These are phyloP conservation scores for Fusarium sp. DNA, from an alignment of 2,329 filamentous ascomycete genomes.

Conservation along the genomic window DNA sequence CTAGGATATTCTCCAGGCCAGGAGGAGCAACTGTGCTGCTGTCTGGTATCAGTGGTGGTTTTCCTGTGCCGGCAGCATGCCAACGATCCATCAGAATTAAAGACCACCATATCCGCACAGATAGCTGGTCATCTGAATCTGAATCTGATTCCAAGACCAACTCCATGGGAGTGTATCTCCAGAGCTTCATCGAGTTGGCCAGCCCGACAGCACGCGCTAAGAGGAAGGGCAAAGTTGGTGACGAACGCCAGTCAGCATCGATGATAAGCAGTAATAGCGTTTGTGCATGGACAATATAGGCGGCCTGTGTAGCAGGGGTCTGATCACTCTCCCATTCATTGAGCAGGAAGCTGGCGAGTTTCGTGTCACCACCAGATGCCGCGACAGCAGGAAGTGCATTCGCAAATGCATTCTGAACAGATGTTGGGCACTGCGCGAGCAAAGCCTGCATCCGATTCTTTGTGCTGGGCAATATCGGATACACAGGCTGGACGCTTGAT, in stretches of 20 bases:
- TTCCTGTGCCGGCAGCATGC: conserved; percentile 77
- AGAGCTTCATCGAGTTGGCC: conserved; percentile 75
- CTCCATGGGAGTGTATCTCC: conserved; percentile 58
- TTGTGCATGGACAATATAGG: conserved; percentile 73
- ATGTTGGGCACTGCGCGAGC: conserved; percentile 67
- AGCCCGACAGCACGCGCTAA: conserved; percentile 75
- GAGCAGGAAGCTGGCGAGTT: conserved; percentile 62
- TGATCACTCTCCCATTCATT: conserved; percentile 65
- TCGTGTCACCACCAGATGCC: conserved; percentile 57
- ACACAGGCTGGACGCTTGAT: conserved; percentile 73
- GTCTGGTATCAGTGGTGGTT: conserved; percentile 72
- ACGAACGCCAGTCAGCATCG: conserved; percentile 69
- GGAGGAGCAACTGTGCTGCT: conserved; percentile 70
- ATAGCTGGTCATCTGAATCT: conserved; percentile 73
- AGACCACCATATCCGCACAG: conserved; percentile 78
- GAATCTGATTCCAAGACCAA: conserved; percentile 68
- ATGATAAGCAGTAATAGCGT: conserved; percentile 75
- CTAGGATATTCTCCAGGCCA: conserved; percentile 71
- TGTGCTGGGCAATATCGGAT: conserved; percentile 73
- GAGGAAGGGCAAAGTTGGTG: conserved; percentile 63
- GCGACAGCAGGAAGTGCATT: conserved; percentile 70
- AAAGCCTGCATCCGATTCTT: conserved; percentile 68
- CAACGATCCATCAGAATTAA: conserved; percentile 79
- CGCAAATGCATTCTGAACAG: conserved; percentile 73
- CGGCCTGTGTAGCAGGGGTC: conserved; percentile 54